Base-by-base conservation (phyloP, 2,329 filamentous ascomycete genomes). In the Ophiostoma sp. region DNA sequence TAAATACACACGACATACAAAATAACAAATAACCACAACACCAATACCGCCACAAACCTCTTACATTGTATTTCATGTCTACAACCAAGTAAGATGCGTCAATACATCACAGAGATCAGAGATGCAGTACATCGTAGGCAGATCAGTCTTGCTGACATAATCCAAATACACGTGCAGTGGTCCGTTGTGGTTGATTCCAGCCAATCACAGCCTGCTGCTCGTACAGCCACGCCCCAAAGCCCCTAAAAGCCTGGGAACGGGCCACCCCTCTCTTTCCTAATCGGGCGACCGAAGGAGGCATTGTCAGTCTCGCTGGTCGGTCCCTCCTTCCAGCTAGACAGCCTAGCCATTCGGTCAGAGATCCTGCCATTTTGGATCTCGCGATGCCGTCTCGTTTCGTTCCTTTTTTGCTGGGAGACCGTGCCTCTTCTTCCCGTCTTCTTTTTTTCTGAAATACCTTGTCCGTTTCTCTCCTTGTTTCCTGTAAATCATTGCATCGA, bases 221-320 rank as follows among this genome's bases (percentile, higher is more conserved):
- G 6, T 62, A 27, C 57, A 52, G n/a, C 33, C 70, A 70, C 72
- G 15, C 67, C 69, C 68, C 67, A 23, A 48, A n/a, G 10, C 67
- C 35, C 57, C 57, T 33, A 31, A 17, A 33, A 62, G 57, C 57
- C 57, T 62, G 27, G 13, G 57, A 65, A 65, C 62, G 62, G 39
- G 36, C 35, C 65, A 36, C 64, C 20, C 70, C 67, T 64, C 71
- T 68, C 70, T 72, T 73, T 69, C 73, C 73, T 54, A 13, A 69
- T 74, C 67, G 54, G 71, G 72, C 35, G 67, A 74, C 73, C 72
- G 73, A 73, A 65, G 5, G 68, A 69, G 70, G 70, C 70, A 71
- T 69, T 70, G 69, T 39, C 52, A 39, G 27, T 48, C 31, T 70
- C 69, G 66, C 39, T 70, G 66, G 70, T 71, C 71, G 64, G 69